Percentiles rank a stretch among this genome's conserved stretches.
Evolutionary conservation across 768 basidiomycete species (phyloP).

Genomic region (Rhizopogon salebrosus): DNA sequence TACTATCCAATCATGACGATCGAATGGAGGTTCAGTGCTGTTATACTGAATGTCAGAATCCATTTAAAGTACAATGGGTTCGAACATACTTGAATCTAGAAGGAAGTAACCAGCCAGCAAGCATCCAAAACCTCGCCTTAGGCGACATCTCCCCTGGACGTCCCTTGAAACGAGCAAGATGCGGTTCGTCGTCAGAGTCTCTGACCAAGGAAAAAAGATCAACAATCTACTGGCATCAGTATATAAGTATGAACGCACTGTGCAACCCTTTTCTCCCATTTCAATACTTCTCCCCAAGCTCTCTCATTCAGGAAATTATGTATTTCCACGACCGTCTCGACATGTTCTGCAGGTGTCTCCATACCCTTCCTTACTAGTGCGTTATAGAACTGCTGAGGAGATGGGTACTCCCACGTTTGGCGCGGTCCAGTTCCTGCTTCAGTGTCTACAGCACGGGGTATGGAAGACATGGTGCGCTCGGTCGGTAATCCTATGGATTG

Average conservation of each 20-base stretch:
- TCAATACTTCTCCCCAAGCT: conserved; percentile 92
- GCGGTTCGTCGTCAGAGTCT: conserved; percentile 49
- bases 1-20: conserved; percentile 97
- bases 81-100: conserved; percentile 77
- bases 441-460: conserved; percentile 57
- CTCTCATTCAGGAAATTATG: conserved; percentile 97
- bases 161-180: conserved; percentile 83
- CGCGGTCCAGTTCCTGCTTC: conserved; percentile 10
- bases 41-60: conserved; percentile 2
- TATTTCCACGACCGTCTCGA: conserved; percentile 96
- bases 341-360: conserved; percentile 94
- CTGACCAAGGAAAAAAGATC: conserved; percentile 29
- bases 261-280: conserved; percentile 74
- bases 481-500: conserved; percentile 64
- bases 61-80: background rate
- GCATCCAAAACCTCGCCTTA: conserved; percentile 83
- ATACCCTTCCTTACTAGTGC: conserved; percentile 93
- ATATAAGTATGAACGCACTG: conserved; percentile 13
- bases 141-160: conserved; percentile 91
- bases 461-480: conserved; percentile 74
- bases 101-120: conserved; percentile 87
- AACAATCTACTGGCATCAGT: conserved; percentile 1
- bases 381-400: conserved; percentile 97
- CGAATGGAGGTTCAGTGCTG: conserved; percentile 91
- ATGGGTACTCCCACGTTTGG: conserved; percentile 88